Base-by-base conservation (phyloP, 1,284 basidiomycete species). In the Agaricales sp. region DNA sequence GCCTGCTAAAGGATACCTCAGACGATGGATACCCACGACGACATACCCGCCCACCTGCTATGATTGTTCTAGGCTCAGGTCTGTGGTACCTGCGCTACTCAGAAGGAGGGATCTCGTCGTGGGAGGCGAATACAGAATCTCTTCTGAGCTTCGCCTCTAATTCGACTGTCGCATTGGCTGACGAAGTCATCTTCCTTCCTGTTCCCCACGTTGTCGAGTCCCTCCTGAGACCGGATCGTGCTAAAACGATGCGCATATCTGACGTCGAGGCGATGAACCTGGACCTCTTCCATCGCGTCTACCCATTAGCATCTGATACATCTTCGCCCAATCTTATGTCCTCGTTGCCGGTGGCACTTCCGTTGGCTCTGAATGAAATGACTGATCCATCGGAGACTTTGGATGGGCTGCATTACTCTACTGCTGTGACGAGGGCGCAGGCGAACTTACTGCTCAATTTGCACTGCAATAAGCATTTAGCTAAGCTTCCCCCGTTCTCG, bases 261-360 rank as follows among this genome's bases (percentile, higher is more conserved):
- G 87, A 92, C 58, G 82, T 92, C 51, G 86, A 91, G 58, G 87
- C 86, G 22, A 91, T 93, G 87, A 92, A 93, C 63, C 82, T 84
- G 2, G 85, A 89, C 62, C 69, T 93, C 37, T 70, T 70, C 49
- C 85, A 88, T 58, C 78, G 87, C 39, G 74, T 90, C 22, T 66
- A 70, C 47, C 71, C 71, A 23, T 62, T 67, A 48, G 57, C 55
- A 41, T 63, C 59, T 26, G 57, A 56, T 46, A 61, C 58, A 61
- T 54, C 54, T 63, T 55, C 52, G 58, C 24, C 48, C 47, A 47
- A 49, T 52, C 55, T 51, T 43, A 52, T 49, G 16, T 49, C 51
- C 45, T 53, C 63, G 57, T 59, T 67, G 3, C 74, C 76, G 1
- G 68, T 87, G 30, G 71, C 77, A 19, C 67, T 92, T 20, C 86